Evolutionary conservation across 257 asterid species (phyloP), one percentile per base, ranked within the genome.

Genomic region (Fraxinus pennsylvanica): DNA sequence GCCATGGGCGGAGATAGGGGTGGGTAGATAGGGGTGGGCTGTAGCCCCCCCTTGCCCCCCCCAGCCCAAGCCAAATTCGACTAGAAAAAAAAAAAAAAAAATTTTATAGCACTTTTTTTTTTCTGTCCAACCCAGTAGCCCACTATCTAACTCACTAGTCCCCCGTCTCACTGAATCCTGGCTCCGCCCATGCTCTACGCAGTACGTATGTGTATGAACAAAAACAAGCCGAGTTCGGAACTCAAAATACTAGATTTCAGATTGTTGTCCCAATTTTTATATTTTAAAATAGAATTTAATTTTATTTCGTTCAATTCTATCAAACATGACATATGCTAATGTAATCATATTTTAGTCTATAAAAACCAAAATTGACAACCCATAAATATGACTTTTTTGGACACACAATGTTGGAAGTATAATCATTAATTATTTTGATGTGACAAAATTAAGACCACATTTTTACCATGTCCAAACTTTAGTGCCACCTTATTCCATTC

Each of bases 321-420:
- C 29, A 32, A 81, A 68, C 81, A 76, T 66, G 76, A 76, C 73
- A 19, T 72, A 65, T 74, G n/a, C 0, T 76, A 73, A 80, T 7
- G 12, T n/a, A 54, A 54, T 54, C 9, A 54, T 54, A 41, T 38
- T 71, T 50, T 47, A 57, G 76, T 73, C 69, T 35, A 45, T 79
- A 68, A 69, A 21, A 75, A 72, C 54, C 25, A 74, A 59, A 76
- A 67, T 50, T 76, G 72, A 54, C 81, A 32, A 52, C 65, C 41
- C 79, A 82, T 76, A 79, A 75, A 59, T 71, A 65, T 78, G 47
- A 67, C 43, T 21, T 68, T 73, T 77, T 68, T 59, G 27, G 43
- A 39, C 39, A 63, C 47, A 76, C 22, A 54, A 29, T 32, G 30
- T 22, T 36, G 30, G 38, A 33, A 57, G 54, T 30, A 19, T 74